Percentiles rank a stretch among this genome's conserved stretches.
Evolutionary conservation across 768 basidiomycete species (phyloP).

Genomic region (Russula vinacea): DNA sequence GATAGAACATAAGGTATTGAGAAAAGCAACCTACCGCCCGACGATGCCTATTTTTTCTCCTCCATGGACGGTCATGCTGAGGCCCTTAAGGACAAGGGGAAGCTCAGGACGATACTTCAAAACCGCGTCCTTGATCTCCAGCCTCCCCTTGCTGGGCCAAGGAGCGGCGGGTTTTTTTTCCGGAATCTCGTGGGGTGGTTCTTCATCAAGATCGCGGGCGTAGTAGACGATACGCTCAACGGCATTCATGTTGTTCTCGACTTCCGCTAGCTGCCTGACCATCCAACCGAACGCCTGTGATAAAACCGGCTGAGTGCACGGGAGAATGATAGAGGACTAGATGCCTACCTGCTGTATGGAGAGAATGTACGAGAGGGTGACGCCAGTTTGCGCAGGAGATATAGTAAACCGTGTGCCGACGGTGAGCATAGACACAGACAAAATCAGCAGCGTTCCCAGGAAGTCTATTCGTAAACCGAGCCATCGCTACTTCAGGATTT

Average conservation of each 20-base stretch:
- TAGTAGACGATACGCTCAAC: slow-evolving; percentile 85
- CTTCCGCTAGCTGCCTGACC: slow-evolving; percentile 74
- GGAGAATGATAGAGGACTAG: slow-evolving; percentile 18
- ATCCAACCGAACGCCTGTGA: slow-evolving; percentile 65
- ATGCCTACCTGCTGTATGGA: slow-evolving; percentile 64
- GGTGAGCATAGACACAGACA: slow-evolving; percentile 75
- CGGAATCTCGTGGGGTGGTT: slow-evolving; percentile 64
- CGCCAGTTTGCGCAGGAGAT: slow-evolving; percentile 74
- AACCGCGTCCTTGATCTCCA: slow-evolving; percentile 72
- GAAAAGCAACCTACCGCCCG: slow-evolving; percentile 46
- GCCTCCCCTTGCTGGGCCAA: slow-evolving; percentile 74
- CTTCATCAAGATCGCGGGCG: slow-evolving; percentile 75
- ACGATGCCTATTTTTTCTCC: slow-evolving; percentile 94
- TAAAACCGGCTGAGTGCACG: slow-evolving; percentile 1
- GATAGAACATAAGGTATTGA: background rate
- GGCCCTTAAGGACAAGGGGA: slow-evolving; percentile 78
- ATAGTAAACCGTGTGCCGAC: slow-evolving; percentile 71
- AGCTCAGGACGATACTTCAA: slow-evolving; percentile 84
- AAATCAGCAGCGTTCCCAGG: slow-evolving; percentile 67
- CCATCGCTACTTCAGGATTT: slow-evolving; percentile 73
- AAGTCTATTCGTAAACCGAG: slow-evolving; percentile 88
- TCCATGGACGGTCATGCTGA: slow-evolving; percentile 64
- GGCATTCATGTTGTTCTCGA: slow-evolving; percentile 94
- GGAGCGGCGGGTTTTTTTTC: slow-evolving; percentile 54
- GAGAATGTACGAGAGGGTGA: slow-evolving; percentile 76